phyloP scores from a whole-genome alignment of 495 filamentous ascomycete species.

The Penicillium egyptiacum region DNA sequence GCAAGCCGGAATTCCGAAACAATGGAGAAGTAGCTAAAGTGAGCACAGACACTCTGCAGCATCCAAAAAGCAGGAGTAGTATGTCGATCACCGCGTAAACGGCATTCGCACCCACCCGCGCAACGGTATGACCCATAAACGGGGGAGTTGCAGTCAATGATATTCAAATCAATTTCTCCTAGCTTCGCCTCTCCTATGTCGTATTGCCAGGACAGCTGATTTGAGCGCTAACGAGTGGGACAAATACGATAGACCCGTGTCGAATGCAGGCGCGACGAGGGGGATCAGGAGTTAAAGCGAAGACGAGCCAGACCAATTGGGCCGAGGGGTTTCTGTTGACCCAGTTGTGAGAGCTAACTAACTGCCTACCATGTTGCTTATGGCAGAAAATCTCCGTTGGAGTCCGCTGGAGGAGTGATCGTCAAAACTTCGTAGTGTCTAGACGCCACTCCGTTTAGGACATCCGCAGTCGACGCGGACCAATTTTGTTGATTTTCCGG shows the following conservation, averaged over 20 bases:
- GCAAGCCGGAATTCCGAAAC: neutral
- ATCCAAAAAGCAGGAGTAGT: neutral
- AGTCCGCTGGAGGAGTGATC: slow-evolving; percentile 6
- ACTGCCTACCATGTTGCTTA: neutral
- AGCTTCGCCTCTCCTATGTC: slow-evolving; percentile 1
- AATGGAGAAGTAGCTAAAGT: neutral
- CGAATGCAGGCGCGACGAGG: neutral
- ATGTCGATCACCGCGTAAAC: slow-evolving; percentile 8
- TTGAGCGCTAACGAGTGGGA: slow-evolving; percentile 3
- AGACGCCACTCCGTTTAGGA: neutral
- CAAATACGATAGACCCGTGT: neutral
- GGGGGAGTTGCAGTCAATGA: slow-evolving; percentile 6
- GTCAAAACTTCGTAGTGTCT: neutral
- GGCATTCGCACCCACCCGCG: neutral
- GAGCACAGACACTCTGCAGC: neutral
- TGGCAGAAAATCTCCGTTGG: slow-evolving; percentile 5
- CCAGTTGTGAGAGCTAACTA: neutral
- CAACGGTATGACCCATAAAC: slow-evolving; percentile 5
- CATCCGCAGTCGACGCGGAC: neutral
- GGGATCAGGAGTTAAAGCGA: neutral
- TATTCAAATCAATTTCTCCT: slow-evolving; percentile 7
- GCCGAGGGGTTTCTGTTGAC: neutral
- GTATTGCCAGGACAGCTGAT: neutral
- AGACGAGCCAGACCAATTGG: neutral
- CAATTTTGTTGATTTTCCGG: neutral